Base-by-base conservation (phyloP, 139 green algal genomes). In the Picochlorum sp. region DNA sequence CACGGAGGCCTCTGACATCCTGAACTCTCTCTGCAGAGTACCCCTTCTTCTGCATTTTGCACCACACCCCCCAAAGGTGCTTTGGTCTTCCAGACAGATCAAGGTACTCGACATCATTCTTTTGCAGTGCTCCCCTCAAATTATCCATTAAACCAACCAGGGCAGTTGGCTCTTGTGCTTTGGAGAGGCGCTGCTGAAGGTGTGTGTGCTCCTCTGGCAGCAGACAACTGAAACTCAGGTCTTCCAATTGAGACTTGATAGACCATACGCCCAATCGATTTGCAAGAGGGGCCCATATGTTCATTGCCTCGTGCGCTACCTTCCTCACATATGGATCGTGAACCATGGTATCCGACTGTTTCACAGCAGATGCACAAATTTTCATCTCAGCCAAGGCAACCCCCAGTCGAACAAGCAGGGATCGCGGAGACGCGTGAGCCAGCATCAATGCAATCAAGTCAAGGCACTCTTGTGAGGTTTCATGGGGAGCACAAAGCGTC, bases 171-270 rank as follows among this genome's bases (percentile, higher is more conserved):
- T 30, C 30, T 69, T 71, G 69, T 8, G 64, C 56, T 32, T 41
- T 34, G 9, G 58, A 51, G 58, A 79, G 49, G 14, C 45, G 26
- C 6, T 13, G 30, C 4, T 49, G 57, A 15, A 78, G 73, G 47
- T 69, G 49, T 3, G 60, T 38, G 16, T 76, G 61, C 60, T 88
- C 76, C 23, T 73, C 64, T 1, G 86, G 70, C 56, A 82, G 69
- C 44, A 88, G 69, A 38, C 61, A 62, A 68, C 81, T 66, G 65
- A 97, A 97, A 24, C 75, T 80, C 9, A 90, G 63, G 69, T 97
- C 91, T 66, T 98, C 92, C 49, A 98, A 80, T 73, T 94, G 80
- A 0, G 89, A 82, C 66, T 98, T 97, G 28, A 95, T 61, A 49
- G 54, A 75, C 86, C 85, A 96, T 9, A 93, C 81, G 23, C 91